Conservation (phyloP, 2,329 filamentous ascomycete genomes). For the Aureobasidium sp. region DNA sequence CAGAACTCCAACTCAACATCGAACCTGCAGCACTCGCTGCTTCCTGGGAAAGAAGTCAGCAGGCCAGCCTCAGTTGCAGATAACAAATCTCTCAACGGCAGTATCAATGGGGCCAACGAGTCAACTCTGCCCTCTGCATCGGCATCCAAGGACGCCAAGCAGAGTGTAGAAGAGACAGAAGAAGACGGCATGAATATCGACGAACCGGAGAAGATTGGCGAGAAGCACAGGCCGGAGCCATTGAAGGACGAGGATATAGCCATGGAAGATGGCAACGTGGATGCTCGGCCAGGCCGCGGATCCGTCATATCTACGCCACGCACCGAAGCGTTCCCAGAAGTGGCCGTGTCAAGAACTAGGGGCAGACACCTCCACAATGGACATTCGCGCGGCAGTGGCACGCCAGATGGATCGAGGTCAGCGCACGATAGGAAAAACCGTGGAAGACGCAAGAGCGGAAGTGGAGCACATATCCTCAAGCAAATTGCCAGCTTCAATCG, state of each 20-base stretch:
- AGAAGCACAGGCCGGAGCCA: conserved; percentile 27
- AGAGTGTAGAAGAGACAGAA: conserved; percentile 21
- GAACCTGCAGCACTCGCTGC: conserved; percentile 28
- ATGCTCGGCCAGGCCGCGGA: conserved; percentile 30
- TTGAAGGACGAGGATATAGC: conserved; percentile 46
- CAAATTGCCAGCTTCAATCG: conserved; percentile 34
- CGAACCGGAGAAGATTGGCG: conserved; percentile 13
- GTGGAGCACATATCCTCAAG: conserved; percentile 33
- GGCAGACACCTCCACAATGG: conserved; percentile 34
- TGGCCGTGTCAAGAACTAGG: conserved; percentile 29
- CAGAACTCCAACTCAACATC: conserved; percentile 60
- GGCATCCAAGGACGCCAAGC: conserved; percentile 20
- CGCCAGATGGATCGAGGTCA: conserved; percentile 24
- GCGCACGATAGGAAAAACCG: conserved; percentile 21
- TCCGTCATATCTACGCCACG: conserved; percentile 45
- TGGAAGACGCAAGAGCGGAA: conserved; percentile 25
- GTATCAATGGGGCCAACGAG: conserved; percentile 22
- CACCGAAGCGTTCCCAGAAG: conserved; percentile 34
- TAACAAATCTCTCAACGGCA: conserved; percentile 22
- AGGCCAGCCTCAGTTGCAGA: conserved; percentile 24
- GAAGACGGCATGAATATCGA: conserved; percentile 18
- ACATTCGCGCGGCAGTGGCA: conserved; percentile 32
- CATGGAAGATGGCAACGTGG: conserved; percentile 22
- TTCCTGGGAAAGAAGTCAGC: conserved; percentile 43
- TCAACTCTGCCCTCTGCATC: not conserved